These are phyloP conservation scores for Lignosus rhinocerotis DNA, from an alignment of 1,284 basidiomycete genomes.

Conservation along the genomic window DNA sequence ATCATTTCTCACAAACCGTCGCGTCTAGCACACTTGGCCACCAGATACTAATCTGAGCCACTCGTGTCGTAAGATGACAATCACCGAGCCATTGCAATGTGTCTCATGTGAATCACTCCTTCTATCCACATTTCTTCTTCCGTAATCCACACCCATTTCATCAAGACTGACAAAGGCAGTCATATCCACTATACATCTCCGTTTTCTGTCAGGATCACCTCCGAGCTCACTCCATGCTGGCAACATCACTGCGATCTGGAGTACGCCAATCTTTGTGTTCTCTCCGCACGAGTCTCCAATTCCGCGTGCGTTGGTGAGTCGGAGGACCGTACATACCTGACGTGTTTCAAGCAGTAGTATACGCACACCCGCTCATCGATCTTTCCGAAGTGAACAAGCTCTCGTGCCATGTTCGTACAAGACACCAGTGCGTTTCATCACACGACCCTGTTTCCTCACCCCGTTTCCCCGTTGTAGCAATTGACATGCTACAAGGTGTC, in stretches of 20 bases:
- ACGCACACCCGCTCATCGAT: not conserved
- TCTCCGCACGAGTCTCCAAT: not conserved
- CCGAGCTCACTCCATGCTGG: not conserved
- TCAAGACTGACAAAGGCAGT: not conserved
- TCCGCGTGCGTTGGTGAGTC: not conserved
- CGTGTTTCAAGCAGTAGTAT: not conserved
- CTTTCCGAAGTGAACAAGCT: not conserved
- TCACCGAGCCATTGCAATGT: too few relatives aligned
- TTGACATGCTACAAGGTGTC: not conserved
- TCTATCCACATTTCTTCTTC: not conserved
- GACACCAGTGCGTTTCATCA: slow-evolving; percentile 1
- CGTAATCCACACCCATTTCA: not conserved
- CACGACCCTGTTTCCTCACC: not conserved
- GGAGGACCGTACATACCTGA: not conserved
- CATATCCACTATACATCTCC: not conserved
- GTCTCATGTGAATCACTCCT: not conserved
- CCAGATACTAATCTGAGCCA: not conserved
- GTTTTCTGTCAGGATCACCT: not conserved
- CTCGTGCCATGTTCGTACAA: not conserved
- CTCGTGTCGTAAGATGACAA: not conserved
- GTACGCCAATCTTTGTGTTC: not conserved
- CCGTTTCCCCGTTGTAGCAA: not conserved
- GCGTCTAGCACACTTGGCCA: not conserved
- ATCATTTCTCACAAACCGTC: not conserved
- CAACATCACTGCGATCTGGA: not conserved